These are phyloP conservation scores for Meira nashicola DNA, from an alignment of 1,284 basidiomycete genomes.

Conservation along the genomic window DNA sequence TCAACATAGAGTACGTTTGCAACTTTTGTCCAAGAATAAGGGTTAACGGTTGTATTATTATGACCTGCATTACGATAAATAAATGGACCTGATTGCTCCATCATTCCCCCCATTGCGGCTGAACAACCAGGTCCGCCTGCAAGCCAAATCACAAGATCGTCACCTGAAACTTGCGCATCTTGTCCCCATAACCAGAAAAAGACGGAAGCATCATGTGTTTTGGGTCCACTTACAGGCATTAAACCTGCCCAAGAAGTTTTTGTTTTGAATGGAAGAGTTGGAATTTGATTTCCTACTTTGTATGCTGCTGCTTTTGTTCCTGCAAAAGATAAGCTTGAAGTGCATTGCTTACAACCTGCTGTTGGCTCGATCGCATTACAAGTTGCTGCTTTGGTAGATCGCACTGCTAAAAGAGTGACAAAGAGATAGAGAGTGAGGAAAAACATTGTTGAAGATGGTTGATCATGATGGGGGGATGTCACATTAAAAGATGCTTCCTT, in stretches of 20 bases:
- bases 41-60: constrained; percentile 58
- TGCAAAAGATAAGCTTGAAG: not conserved
- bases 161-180: constrained; percentile 64
- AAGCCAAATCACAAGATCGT: constrained; percentile 67
- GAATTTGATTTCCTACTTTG: not conserved
- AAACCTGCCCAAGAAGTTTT: constrained; percentile 3
- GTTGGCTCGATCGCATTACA: not conserved
- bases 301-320: not conserved
- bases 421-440: too few species aligned
- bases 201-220: not conserved
- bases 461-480: too few species aligned
- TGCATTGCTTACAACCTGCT: not conserved
- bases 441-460: too few species aligned
- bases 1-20: constrained; percentile 69
- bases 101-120: constrained; percentile 65
- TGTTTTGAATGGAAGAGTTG: not conserved
- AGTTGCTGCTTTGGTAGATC: too few species aligned
- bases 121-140: constrained; percentile 67
- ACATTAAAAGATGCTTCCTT: too few species aligned
- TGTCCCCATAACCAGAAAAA: constrained; percentile 82
- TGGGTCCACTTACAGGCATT: not conserved
- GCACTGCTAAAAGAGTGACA: too few species aligned
- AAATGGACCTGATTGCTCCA: constrained; percentile 77
- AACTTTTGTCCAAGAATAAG: constrained; percentile 76
- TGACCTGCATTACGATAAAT: constrained; percentile 65